Percentiles rank a stretch among this genome's conserved stretches.
phyloP scores from a whole-genome alignment of 768 basidiomycete species.

The Chalciporus piperatus region DNA sequence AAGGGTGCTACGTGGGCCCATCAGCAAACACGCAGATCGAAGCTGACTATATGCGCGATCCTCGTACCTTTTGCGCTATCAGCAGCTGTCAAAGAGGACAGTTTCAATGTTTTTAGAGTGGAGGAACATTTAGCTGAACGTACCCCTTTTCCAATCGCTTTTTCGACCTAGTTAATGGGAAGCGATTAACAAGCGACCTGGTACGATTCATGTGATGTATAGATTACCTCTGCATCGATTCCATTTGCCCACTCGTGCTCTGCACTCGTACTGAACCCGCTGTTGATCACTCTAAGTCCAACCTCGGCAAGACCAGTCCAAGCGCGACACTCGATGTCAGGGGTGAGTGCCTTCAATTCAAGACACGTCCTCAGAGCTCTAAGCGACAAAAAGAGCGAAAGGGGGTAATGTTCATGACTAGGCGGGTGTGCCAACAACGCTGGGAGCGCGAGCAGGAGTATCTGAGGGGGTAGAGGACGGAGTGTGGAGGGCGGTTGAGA shows the following conservation, averaged over 20 bases:
- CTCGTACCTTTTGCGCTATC: constrained; percentile 57
- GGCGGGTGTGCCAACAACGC: constrained; percentile 62
- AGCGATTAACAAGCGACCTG: not conserved
- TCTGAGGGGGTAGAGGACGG: constrained; percentile 38
- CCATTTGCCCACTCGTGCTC: constrained; percentile 46
- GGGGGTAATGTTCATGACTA: constrained; percentile 50
- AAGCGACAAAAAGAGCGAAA: constrained; percentile 55
- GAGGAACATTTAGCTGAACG: constrained; percentile 26
- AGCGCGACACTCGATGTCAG: constrained; percentile 64
- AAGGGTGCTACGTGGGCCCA: constrained; percentile 49
- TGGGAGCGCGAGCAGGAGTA: constrained; percentile 62
- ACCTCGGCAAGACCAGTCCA: constrained; percentile 71
- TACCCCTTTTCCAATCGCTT: constrained; percentile 68
- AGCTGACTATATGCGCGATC: constrained; percentile 4
- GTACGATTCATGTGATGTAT: not conserved
- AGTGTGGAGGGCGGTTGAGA: constrained; percentile 11
- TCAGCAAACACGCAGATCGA: constrained; percentile 2
- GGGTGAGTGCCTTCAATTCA: constrained; percentile 45
- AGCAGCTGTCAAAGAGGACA: constrained; percentile 36
- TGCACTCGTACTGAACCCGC: constrained; percentile 38
- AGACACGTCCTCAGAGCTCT: constrained; percentile 58
- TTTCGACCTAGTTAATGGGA: constrained; percentile 44
- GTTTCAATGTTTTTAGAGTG: not conserved
- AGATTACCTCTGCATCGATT: constrained; percentile 52
- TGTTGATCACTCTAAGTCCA: constrained; percentile 53